phyloP scores from a whole-genome alignment of 306 rosid species.

The Pterocarpus macrocarpus region DNA sequence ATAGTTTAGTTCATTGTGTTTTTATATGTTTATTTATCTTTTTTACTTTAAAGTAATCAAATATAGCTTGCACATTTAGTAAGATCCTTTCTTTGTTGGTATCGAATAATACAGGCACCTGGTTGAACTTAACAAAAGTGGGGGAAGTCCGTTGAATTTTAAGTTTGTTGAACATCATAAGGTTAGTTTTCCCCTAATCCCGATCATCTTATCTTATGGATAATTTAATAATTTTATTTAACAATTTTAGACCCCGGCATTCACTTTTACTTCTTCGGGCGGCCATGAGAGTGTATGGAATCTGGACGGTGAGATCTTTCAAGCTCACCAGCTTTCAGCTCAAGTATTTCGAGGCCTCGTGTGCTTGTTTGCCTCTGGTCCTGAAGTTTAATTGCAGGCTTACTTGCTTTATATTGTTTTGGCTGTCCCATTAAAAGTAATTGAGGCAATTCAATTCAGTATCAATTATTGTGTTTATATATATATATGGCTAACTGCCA shows the following conservation, averaged over 20 bases:
- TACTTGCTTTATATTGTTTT: conserved; percentile 34
- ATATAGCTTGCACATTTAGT: conserved; percentile 25
- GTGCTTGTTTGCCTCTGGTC: conserved; percentile 86
- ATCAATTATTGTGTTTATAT: background rate
- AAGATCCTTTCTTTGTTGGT: conserved; percentile 21
- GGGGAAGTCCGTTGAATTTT: conserved; percentile 83
- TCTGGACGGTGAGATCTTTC: conserved; percentile 83
- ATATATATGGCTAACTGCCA: background rate
- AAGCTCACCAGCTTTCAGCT: conserved; percentile 91
- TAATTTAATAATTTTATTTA: background rate
- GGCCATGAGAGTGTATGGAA: conserved; percentile 92
- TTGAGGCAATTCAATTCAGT: conserved; percentile 5
- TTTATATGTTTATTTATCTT: background rate
- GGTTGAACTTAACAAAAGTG: conserved; percentile 80
- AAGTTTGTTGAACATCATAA: conserved; percentile 91
- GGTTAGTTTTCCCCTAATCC: conserved; percentile 58
- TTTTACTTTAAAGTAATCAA: background rate
- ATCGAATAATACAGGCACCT: conserved; percentile 75
- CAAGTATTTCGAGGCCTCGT: conserved; percentile 91
- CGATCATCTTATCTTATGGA: background rate
- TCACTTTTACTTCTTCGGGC: conserved; percentile 81
- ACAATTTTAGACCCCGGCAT: conserved; percentile 73
- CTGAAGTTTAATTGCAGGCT: conserved; percentile 64
- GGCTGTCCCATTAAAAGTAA: conserved; percentile 15
- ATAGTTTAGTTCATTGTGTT: conserved; percentile 9